Percentiles rank a stretch among this genome's conserved stretches.
Evolutionary conservation across 2,329 filamentous ascomycete species (phyloP).

Genomic region (Neofusicoccum cordaticola): DNA sequence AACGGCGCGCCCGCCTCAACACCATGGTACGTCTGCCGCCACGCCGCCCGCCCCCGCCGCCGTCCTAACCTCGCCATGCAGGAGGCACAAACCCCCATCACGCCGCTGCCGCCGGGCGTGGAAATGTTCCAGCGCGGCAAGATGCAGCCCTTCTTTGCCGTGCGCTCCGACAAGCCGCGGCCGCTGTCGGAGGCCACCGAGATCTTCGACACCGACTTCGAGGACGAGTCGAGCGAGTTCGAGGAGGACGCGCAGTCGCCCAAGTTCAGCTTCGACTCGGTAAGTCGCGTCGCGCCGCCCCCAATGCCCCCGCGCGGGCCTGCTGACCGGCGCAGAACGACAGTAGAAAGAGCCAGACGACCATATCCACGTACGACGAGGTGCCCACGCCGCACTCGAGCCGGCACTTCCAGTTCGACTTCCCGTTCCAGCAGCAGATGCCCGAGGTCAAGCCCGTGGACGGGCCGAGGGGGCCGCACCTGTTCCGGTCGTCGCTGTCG

Average conservation of each 20-base stretch:
- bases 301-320: conserved; percentile 20
- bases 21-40: conserved; percentile 29
- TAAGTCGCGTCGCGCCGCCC: conserved; percentile 44
- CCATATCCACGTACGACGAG: conserved; percentile 83
- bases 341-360: conserved; percentile 71
- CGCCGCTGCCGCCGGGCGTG: conserved; percentile 41
- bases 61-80: not conserved
- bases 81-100: conserved; percentile 30
- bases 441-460: conserved; percentile 65
- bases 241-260: conserved; percentile 50
- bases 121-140: conserved; percentile 51
- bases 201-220: conserved; percentile 73
- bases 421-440: conserved; percentile 44
- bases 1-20: not conserved
- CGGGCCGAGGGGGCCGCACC: conserved; percentile 80
- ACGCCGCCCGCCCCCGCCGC: not conserved
- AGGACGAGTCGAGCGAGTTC: conserved; percentile 61
- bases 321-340: conserved; percentile 49
- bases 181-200: conserved; percentile 72
- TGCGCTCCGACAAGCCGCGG: conserved; percentile 52
- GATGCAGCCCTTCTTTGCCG: conserved; percentile 59
- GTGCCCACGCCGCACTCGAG: conserved; percentile 71
- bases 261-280: conserved; percentile 67
- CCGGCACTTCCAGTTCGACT: conserved; percentile 59
- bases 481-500: conserved; percentile 71